Evolutionary conservation across 2,329 filamentous ascomycete species (phyloP).

Genomic region (Cladosporium sp.): DNA sequence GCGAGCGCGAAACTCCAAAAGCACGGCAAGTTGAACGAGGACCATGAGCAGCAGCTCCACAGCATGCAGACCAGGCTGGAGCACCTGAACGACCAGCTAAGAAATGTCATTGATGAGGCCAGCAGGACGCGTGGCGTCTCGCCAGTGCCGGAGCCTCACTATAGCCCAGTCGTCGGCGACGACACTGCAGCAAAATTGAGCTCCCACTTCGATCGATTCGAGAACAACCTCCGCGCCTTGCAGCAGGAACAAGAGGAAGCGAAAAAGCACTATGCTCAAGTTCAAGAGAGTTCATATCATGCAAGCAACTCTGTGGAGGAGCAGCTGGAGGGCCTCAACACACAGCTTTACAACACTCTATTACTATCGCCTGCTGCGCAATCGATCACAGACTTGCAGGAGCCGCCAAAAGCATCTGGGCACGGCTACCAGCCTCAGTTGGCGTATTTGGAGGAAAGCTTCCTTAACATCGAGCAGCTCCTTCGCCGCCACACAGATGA

Average conservation of each 20-base stretch:
- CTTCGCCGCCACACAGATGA: constrained; percentile 27
- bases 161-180: constrained; percentile 12
- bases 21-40: constrained; percentile 17
- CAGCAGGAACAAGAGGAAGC: constrained; percentile 24
- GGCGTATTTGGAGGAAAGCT: constrained; percentile 57
- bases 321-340: constrained; percentile 27
- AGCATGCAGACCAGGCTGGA: constrained; percentile 27
- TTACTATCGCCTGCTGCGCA: constrained; percentile 46
- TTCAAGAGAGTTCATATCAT: constrained; percentile 21
- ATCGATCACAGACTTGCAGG: constrained; percentile 43
- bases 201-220: constrained; percentile 20
- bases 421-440: constrained; percentile 61
- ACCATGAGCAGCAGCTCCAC: constrained; percentile 26
- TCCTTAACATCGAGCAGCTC: constrained; percentile 36
- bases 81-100: constrained; percentile 27
- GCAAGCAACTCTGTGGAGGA: constrained; percentile 25
- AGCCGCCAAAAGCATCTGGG: constrained; percentile 53
- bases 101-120: constrained; percentile 26
- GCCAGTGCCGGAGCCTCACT: constrained; percentile 18
- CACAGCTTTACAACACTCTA: constrained; percentile 29
- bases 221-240: constrained; percentile 23
- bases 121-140: constrained; percentile 22
- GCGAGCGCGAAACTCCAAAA: constrained; percentile 15
- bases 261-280: constrained; percentile 19
- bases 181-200: constrained; percentile 18